Evolutionary conservation across 2,329 filamentous ascomycete species (phyloP).

Genomic region (Chaetomium sp.): DNA sequence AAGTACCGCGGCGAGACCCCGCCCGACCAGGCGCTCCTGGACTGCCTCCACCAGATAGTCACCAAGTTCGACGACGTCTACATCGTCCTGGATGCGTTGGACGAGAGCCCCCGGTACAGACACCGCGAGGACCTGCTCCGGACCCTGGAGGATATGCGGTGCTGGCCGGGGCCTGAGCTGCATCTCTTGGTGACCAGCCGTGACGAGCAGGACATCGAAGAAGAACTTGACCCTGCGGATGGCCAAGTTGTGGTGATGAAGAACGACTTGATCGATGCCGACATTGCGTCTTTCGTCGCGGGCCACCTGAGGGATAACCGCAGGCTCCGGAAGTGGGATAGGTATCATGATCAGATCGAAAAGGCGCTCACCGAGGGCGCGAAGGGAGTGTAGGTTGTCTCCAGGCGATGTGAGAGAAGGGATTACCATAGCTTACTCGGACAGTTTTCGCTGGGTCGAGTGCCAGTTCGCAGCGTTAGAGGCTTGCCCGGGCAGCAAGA

Average conservation of each 20-base stretch:
- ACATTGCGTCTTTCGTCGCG: slow-evolving; percentile 38
- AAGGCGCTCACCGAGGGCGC: slow-evolving; percentile 34
- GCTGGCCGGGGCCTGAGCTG: slow-evolving; percentile 33
- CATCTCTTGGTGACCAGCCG: slow-evolving; percentile 43
- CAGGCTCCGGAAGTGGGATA: slow-evolving; percentile 34
- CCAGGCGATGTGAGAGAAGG: background rate
- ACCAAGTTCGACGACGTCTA: slow-evolving; percentile 39
- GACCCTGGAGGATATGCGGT: slow-evolving; percentile 34
- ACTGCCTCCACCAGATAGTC: slow-evolving; percentile 34
- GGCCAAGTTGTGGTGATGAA: slow-evolving; percentile 33
- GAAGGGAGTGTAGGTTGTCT: slow-evolving; percentile 40
- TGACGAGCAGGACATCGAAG: slow-evolving; percentile 39
- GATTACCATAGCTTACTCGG: slow-evolving; percentile 16
- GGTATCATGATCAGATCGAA: slow-evolving; percentile 37
- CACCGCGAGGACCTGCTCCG: slow-evolving; percentile 37
- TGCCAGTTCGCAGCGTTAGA: slow-evolving; percentile 40
- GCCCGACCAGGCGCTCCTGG: slow-evolving; percentile 31
- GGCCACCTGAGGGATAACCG: slow-evolving; percentile 34
- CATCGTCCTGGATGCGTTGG: slow-evolving; percentile 44
- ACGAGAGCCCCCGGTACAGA: slow-evolving; percentile 40
- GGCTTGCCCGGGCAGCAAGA: slow-evolving; percentile 27
- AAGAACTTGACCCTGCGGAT: slow-evolving; percentile 22
- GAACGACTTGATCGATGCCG: slow-evolving; percentile 32
- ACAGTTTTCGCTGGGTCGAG: slow-evolving; percentile 43
- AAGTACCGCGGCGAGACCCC: slow-evolving; percentile 29